Evolutionary conservation across 768 basidiomycete genomes (phyloP).

Genomic region (Filobasidium wieringae): DNA sequence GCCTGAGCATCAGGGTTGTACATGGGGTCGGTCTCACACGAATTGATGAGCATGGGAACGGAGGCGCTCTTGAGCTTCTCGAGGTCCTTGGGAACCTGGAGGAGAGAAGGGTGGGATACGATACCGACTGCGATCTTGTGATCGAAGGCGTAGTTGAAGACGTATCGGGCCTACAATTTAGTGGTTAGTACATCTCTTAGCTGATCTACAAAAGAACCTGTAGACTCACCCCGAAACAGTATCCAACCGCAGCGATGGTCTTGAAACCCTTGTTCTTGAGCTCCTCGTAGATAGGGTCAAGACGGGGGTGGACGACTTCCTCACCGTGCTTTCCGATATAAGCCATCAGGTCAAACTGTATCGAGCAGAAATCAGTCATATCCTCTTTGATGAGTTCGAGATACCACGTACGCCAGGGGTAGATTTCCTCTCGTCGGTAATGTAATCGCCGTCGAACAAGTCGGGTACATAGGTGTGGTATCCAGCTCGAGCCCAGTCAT

Average conservation of each 20-base stretch:
- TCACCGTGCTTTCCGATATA: conserved; percentile 46
- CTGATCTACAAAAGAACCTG: neutral
- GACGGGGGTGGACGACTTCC: conserved; percentile 42
- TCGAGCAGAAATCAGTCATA: neutral
- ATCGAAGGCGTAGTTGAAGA: conserved; percentile 54
- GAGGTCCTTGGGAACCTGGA: conserved; percentile 52
- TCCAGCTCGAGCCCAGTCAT: conserved; percentile 24
- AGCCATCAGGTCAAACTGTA: conserved; percentile 40
- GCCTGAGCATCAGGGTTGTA: conserved; percentile 47
- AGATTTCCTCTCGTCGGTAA: conserved; percentile 26
- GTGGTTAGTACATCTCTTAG: neutral
- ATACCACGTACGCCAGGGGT: conserved; percentile 5
- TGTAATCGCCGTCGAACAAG: conserved; percentile 39
- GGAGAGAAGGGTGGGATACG: conserved; percentile 54
- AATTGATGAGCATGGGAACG: conserved; percentile 57
- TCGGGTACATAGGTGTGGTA: conserved; percentile 30
- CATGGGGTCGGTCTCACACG: conserved; percentile 37
- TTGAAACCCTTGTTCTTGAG: conserved; percentile 54
- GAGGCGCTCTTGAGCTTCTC: conserved; percentile 46
- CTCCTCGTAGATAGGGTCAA: conserved; percentile 50
- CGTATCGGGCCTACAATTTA: conserved; percentile 44
- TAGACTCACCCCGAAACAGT: conserved; percentile 44
- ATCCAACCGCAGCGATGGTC: conserved; percentile 52
- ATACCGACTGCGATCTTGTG: conserved; percentile 46
- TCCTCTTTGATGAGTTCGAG: neutral